These are phyloP conservation scores for Dictyostelium discoideum DNA, from an alignment of 78 protist genomes.

Conservation along the genomic window DNA sequence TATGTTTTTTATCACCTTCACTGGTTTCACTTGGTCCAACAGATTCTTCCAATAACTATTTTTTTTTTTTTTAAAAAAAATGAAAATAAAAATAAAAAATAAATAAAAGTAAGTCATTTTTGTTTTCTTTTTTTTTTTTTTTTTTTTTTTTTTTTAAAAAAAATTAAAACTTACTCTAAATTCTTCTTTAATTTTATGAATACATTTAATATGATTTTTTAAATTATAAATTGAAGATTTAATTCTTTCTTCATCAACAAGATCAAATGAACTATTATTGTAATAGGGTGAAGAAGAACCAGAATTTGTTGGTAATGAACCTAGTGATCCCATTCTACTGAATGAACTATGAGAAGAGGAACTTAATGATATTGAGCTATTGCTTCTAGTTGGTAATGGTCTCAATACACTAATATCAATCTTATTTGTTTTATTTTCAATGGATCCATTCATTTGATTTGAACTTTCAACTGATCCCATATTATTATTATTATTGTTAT, in stretches of 20 bases:
- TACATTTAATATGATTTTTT: constrained; percentile 8
- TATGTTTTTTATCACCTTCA: constrained; percentile 66
- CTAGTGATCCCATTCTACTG: constrained; percentile 46
- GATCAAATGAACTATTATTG: neutral
- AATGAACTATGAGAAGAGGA: constrained; percentile 28
- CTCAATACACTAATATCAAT: neutral
- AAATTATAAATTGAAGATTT: constrained; percentile 20
- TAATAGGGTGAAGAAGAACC: constrained; percentile 5
- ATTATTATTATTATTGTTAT: neutral
- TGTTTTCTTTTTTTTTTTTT: neutral
- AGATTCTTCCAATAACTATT: constrained; percentile 13
- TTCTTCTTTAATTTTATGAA: constrained; percentile 2
- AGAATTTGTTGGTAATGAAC: constrained; percentile 27
- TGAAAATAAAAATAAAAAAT: neutral
- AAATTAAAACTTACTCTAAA: constrained; percentile 10
- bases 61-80: too few species aligned
- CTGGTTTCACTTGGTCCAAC: constrained; percentile 14
- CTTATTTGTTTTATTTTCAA: neutral
- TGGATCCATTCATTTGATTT: neutral
- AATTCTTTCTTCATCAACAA: constrained; percentile 17
- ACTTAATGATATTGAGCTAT: constrained; percentile 8
- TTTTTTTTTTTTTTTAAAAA: neutral
- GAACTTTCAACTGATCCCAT: constrained; percentile 31
- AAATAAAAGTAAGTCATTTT: neutral
- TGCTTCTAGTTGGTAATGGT: constrained; percentile 41